These are phyloP conservation scores for Eucalyptus urophylla DNA, from an alignment of 345 rosid genomes.

Conservation along the genomic window DNA sequence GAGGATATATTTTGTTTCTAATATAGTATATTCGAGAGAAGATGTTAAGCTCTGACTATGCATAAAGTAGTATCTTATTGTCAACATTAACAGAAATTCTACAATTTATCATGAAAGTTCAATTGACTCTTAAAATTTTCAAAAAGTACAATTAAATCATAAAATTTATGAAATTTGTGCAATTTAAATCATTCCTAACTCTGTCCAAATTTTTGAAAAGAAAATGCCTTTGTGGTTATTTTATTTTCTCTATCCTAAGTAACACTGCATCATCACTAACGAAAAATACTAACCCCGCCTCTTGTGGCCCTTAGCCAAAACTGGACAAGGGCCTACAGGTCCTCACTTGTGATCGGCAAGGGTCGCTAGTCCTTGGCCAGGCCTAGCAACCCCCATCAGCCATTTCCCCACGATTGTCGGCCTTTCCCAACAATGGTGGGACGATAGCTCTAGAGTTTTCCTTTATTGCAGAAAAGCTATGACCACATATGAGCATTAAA, in stretches of 20 bases:
- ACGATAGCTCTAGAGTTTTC: rapidly evolving
- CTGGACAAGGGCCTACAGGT: rapidly evolving
- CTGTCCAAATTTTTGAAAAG: too few relatives aligned
- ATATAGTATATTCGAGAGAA: background rate
- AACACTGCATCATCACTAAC: rapidly evolving
- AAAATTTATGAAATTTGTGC: rapidly evolving
- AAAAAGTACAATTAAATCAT: too few relatives aligned
- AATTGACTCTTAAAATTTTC: rapidly evolving
- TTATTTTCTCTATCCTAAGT: background rate
- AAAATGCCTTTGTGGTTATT: rapidly evolving
- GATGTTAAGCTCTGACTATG: background rate
- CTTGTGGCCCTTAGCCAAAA: background rate
- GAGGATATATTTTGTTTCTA: background rate
- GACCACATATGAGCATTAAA: too few relatives aligned
- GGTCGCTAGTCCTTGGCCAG: rapidly evolving
- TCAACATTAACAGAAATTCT: rapidly evolving
- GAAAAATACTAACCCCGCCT: rapidly evolving
- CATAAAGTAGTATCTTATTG: background rate
- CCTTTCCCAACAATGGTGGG: rapidly evolving
- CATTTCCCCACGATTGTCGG: rapidly evolving
- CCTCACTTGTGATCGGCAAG: rapidly evolving
- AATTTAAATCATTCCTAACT: background rate
- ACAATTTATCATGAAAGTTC: too few relatives aligned
- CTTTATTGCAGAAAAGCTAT: background rate
- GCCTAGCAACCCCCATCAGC: rapidly evolving